Evolutionary conservation across 163 green algal genomes (phyloP).

Genomic region (Scenedesmus sp.): DNA sequence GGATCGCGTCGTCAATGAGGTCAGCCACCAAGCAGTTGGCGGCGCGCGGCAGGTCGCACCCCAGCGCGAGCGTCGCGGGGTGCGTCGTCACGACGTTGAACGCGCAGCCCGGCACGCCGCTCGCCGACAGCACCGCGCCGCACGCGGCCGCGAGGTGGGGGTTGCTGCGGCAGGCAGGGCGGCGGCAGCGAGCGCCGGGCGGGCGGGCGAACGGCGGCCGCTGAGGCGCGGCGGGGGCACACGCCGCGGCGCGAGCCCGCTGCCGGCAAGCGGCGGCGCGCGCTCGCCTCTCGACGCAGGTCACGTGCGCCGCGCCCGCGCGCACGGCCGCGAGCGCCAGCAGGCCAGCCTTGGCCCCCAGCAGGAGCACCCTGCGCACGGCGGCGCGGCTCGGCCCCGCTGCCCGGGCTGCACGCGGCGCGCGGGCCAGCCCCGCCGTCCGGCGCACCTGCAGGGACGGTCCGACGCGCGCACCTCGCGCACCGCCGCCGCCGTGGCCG

Average conservation of each 20-base stretch:
- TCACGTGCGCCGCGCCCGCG: constrained; percentile 39
- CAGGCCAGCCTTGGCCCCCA: constrained; percentile 24
- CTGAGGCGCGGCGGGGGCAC: not conserved
- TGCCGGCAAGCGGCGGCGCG: not conserved
- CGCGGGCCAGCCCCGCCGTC: too few species aligned
- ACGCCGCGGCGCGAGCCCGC: not conserved
- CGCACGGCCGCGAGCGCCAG: constrained; percentile 29
- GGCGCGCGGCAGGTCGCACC: not conserved
- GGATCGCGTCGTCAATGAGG: constrained; percentile 31
- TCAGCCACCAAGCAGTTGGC: constrained; percentile 42
- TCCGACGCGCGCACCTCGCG: not conserved
- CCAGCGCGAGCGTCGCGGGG: not conserved
- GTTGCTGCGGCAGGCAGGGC: not conserved
- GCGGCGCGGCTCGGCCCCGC: too few species aligned
- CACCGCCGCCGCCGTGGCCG: constrained; percentile 17
- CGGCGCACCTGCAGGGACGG: not conserved
- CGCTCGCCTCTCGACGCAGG: constrained; percentile 37
- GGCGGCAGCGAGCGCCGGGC: not conserved
- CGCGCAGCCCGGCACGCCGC: not conserved
- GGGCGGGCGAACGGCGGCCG: too few species aligned
- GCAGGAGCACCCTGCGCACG: constrained; percentile 43
- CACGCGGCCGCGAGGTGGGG: constrained; percentile 22
- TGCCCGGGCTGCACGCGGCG: too few species aligned
- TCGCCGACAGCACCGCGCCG: constrained; percentile 8
- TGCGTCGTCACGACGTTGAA: not conserved